Evolutionary conservation across 345 rosid species (phyloP), one percentile per base, ranked within the genome.

Genomic region (Carallia pectinifolia): DNA sequence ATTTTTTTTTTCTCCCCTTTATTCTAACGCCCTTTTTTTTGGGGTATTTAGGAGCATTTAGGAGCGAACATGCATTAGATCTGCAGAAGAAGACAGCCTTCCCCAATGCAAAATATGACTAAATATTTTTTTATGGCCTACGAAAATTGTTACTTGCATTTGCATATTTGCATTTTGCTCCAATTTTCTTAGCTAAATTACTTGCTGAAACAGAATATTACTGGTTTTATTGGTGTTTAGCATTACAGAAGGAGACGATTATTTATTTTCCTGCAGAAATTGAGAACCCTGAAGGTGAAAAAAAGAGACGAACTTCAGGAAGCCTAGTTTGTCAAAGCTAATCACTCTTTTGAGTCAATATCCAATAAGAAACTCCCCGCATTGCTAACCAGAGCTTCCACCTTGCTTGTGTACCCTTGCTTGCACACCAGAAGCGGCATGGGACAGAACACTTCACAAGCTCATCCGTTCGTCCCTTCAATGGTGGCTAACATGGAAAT

Each of bases 241-340:
- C 40, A 38, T 38, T 38, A 38, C 7, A 38, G 40, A 38, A 38
- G 7, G 40, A 38, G 40, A 5, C 7, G 37, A 65, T 47, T 40
- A 34, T 50, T 69, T 65, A 40, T 71, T 69, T 72, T 44, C 65
- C 66, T 18, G 62, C 67, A 56, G 37, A 62, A 66, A 18, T 37
- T 53, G 7, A 18, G 76, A 63, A 23, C 69, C 33, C 19, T 67
- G 47, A 38, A 23, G 58, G 17, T 12, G 19, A 39, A 38, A 40
- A 16, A 29, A 47, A 69, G 23, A 55, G 53, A n/a, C 30, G 39
- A 53, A 18, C 52, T 5, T 38, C 4, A 52, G 33, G 39, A 27
- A 63, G 30, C 61, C 48, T 30, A 47, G 4, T 50, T 56, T 37
- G 58, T 36, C 29, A 30, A 64, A 48, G 6, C 64, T 34, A 2